phyloP scores from a whole-genome alignment of 2,329 filamentous ascomycete species.

The Exophiala bonariae region DNA sequence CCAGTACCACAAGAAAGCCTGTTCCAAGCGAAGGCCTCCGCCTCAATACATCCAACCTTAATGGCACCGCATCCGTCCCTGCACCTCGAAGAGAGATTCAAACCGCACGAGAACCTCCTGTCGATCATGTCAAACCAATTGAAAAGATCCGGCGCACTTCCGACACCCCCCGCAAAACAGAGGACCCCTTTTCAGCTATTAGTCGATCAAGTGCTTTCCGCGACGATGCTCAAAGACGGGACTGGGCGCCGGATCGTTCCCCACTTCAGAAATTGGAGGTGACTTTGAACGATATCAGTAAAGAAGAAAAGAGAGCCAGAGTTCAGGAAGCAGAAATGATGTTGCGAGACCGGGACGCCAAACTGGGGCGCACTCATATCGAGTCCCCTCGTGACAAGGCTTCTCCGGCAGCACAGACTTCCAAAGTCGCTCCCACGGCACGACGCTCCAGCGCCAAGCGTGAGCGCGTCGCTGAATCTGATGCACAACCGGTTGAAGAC shows the following conservation, averaged over 20 bases:
- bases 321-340: constrained; percentile 78
- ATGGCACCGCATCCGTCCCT: constrained; percentile 3
- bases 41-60: constrained; percentile 15
- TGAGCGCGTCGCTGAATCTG: constrained; percentile 8
- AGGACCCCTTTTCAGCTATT: constrained; percentile 20
- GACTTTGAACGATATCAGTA: constrained; percentile 87
- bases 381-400: constrained; percentile 6
- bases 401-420: background rate
- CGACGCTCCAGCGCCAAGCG: constrained; percentile 8
- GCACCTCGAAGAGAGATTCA: constrained; percentile 8
- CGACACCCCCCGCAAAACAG: constrained; percentile 9
- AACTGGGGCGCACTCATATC: background rate
- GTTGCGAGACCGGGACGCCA: constrained; percentile 57
- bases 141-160: constrained; percentile 14
- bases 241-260: constrained; percentile 77
- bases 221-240: constrained; percentile 35
- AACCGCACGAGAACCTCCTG: constrained; percentile 6
- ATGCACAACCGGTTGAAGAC: constrained; percentile 27
- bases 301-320: constrained; percentile 88
- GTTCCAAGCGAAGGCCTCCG: constrained; percentile 13
- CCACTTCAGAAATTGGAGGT: constrained; percentile 91
- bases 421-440: background rate
- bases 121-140: constrained; percentile 1
- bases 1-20: constrained; percentile 12
- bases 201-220: constrained; percentile 22